Conservation (phyloP, 2,329 filamentous ascomycete species). For the Coniochaeta ligniaria region DNA sequence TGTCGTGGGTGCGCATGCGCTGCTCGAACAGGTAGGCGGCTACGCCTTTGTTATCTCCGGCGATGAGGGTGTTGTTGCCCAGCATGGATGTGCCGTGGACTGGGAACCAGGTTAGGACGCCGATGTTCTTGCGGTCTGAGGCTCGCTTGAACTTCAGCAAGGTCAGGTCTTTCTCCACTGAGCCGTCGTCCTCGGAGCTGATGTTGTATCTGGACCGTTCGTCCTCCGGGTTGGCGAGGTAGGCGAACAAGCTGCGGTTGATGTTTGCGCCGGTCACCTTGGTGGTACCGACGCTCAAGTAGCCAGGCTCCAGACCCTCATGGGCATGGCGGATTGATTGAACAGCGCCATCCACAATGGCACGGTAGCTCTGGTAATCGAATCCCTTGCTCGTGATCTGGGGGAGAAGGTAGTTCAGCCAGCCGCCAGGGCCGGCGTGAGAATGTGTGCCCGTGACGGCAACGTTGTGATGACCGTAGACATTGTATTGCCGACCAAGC, state of each 20-base stretch:
- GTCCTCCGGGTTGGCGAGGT: constrained; percentile 72
- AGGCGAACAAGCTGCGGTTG: constrained; percentile 83
- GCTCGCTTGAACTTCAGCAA: constrained; percentile 70
- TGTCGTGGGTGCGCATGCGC: constrained; percentile 45
- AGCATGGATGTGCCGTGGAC: constrained; percentile 88
- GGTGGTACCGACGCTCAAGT: constrained; percentile 62
- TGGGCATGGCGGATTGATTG: constrained; percentile 79
- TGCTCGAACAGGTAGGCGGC: constrained; percentile 81
- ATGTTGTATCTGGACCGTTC: constrained; percentile 64
- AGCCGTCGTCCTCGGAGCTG: constrained; percentile 43
- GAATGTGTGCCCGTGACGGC: constrained; percentile 91
- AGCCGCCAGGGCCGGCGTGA: constrained; percentile 84
- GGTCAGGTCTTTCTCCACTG: constrained; percentile 67
- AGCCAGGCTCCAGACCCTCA: constrained; percentile 56
- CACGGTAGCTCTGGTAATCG: constrained; percentile 76
- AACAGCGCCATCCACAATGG: constrained; percentile 80
- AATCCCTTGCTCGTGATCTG: constrained; percentile 88
- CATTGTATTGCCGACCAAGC: constrained; percentile 63
- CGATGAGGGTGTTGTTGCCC: constrained; percentile 83
- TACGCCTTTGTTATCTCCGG: constrained; percentile 96
- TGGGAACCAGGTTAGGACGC: constrained; percentile 83
- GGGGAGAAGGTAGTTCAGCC: constrained; percentile 89
- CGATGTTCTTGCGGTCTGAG: constrained; percentile 69
- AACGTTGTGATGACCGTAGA: constrained; percentile 74
- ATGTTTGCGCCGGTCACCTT: constrained; percentile 72